Conservation (phyloP, 805 yeast species). For the Grigorovia transvaalensis region DNA sequence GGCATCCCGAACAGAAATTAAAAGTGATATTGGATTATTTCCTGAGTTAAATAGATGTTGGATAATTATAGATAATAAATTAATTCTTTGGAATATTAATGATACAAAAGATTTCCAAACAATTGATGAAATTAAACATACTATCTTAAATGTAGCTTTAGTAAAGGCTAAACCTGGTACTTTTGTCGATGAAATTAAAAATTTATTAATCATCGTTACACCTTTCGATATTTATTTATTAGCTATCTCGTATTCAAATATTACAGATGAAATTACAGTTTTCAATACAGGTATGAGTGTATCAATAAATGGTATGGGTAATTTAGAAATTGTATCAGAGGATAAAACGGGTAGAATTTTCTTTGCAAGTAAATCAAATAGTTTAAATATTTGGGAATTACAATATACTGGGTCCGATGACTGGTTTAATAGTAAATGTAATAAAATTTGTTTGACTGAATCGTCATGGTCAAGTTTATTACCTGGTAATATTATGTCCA, state of each 20-base stretch:
- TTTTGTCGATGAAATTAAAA: constrained; percentile 67
- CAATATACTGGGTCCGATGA: constrained; percentile 73
- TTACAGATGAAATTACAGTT: constrained; percentile 46
- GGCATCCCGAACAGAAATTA: constrained; percentile 53
- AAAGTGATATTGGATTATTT: constrained; percentile 73
- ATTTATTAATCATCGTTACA: constrained; percentile 69
- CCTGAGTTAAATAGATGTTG: constrained; percentile 75
- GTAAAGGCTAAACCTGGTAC: constrained; percentile 76
- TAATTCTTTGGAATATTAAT: constrained; percentile 74
- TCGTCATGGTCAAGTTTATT: constrained; percentile 44
- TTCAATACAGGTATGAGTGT: constrained; percentile 78
- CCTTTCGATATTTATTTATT: constrained; percentile 66
- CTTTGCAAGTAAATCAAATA: constrained; percentile 73
- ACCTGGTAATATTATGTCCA: constrained; percentile 31
- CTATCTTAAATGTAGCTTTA: constrained; percentile 64
- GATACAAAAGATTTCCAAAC: constrained; percentile 59
- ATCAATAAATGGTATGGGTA: constrained; percentile 67
- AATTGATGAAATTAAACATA: constrained; percentile 71
- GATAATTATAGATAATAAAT: constrained; percentile 72
- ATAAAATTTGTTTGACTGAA: constrained; percentile 73
- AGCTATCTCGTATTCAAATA: constrained; percentile 48
- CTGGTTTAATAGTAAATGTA: constrained; percentile 78
- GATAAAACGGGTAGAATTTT: constrained; percentile 67
- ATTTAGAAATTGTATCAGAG: constrained; percentile 48
- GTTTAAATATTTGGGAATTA: constrained; percentile 76